Base-by-base conservation (phyloP, 495 filamentous ascomycete genomes). In the Aspergillus steynii region DNA sequence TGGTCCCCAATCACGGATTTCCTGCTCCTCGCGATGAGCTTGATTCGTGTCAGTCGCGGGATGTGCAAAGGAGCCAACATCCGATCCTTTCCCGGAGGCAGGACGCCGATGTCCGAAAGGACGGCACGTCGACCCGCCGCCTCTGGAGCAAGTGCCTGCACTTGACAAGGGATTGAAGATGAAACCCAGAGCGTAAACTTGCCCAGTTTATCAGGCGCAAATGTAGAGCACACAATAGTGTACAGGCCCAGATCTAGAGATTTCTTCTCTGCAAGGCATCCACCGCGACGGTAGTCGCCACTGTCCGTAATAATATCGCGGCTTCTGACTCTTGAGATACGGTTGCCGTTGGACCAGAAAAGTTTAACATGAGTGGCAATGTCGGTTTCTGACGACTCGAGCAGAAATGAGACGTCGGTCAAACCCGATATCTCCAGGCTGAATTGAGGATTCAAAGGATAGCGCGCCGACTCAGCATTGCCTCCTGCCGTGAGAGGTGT, bases 361-460 rank as follows among this genome's bases (percentile, higher is more conserved):
- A 99, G 74, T 63, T 92, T 93, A 47, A 96, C 82, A 69, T 97
- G 93, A 1, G 96, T 82, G 7, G 90, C 88, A 14, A 95, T 74
- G 29, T 80, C 74, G 4, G 85, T 82, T 63, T 90, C 85, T 0
- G 93, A 80, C 15, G 86, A 86, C 69, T 91, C 87, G 2, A 99
- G 82, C 25, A 96, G 72, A 25, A 98, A 82, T 8, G 83, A 82
- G 0, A 96, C 53, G 31, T 85, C 78, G 0, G 88, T 86, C 4
- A 74, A 63, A 2, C 76, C 73, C 8, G 82, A 67, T 2, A 96
- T 63, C 4, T 77, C 71, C 14, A 98, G 75, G 46, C 80, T 80
- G 72, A 90, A 97, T 69, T 97, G 95, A 6, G 95, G 95, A 69
- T 99, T 99, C 28, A 77, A 77, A 29, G 88, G 80, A 72, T 96